A percentile compares a stretch with the other conserved stretches of the same genome.
Conservation (phyloP, 108 stramenopile genomes). For the Stephanodiscus triporus region DNA sequence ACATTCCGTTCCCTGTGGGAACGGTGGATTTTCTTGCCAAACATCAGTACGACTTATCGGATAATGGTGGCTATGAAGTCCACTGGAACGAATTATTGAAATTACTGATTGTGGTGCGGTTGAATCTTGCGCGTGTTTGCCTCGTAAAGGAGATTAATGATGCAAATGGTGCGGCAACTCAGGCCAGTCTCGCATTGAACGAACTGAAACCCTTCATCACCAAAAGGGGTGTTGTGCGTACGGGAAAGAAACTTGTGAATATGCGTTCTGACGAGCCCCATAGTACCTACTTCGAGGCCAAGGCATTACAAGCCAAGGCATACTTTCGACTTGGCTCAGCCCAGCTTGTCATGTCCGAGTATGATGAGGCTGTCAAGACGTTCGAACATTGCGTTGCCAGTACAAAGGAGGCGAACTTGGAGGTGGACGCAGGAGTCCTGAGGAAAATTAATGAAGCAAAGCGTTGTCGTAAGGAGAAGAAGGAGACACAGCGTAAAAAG, state of each 20-base stretch:
- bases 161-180: slow-evolving; percentile 49
- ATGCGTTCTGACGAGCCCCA: slow-evolving; percentile 45
- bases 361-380: slow-evolving; percentile 52
- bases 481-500: slow-evolving; percentile 62
- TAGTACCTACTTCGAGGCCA: slow-evolving; percentile 57
- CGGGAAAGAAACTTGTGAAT: slow-evolving; percentile 40
- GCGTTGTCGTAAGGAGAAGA: slow-evolving; percentile 36
- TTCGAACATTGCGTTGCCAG: slow-evolving; percentile 61
- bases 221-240: slow-evolving; percentile 47
- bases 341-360: slow-evolving; percentile 56
- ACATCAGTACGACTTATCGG: slow-evolving; percentile 28
- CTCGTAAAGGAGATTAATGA: slow-evolving; percentile 25
- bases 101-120: slow-evolving; percentile 55
- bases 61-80: slow-evolving; percentile 43
- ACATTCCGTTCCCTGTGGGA: slow-evolving; percentile 46
- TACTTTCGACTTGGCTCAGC: slow-evolving; percentile 82
- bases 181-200: slow-evolving; percentile 58
- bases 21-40: slow-evolving; percentile 41
- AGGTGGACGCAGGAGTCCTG: slow-evolving; percentile 59
- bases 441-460: slow-evolving; percentile 74
- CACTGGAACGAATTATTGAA: slow-evolving; percentile 60
- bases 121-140: slow-evolving; percentile 56
- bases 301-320: slow-evolving; percentile 71
- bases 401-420: slow-evolving; percentile 32
- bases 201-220: slow-evolving; percentile 66